A percentile compares a stretch with the other conserved stretches of the same genome.
Conservation (phyloP, 306 rosid genomes). For the Vachellia collinsii region DNA sequence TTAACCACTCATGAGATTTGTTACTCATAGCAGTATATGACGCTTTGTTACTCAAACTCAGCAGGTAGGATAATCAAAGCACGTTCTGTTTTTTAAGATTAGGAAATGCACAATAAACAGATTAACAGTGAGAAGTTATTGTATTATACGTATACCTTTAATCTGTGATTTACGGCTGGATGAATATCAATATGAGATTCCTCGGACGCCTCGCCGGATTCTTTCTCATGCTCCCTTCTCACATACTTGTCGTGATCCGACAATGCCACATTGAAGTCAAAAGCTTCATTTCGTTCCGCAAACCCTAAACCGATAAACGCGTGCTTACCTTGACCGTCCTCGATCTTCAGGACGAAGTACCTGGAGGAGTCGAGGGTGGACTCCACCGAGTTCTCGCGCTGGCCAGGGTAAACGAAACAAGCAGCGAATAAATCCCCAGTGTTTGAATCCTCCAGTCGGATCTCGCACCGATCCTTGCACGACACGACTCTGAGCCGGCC, state of each 20-base stretch:
- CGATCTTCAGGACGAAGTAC: slow-evolving; percentile 95
- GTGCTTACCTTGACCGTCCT: slow-evolving; percentile 92
- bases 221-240: slow-evolving; percentile 79
- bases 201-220: slow-evolving; percentile 52
- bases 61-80: background rate
- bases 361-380: slow-evolving; percentile 95
- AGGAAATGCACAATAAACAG: background rate
- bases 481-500: slow-evolving; percentile 95
- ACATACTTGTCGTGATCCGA: slow-evolving; percentile 97
- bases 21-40: background rate
- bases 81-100: background rate
- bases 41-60: background rate
- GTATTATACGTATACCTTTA: slow-evolving; percentile 58
- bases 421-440: slow-evolving; percentile 95
- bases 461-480: slow-evolving; percentile 92
- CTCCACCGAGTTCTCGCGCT: slow-evolving; percentile 85
- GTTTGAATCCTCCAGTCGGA: slow-evolving; percentile 94
- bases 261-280: slow-evolving; percentile 94
- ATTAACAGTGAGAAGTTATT: background rate
- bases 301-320: slow-evolving; percentile 94
- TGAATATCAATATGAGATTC: slow-evolving; percentile 87
- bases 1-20: background rate
- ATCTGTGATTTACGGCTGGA: slow-evolving; percentile 91
- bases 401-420: slow-evolving; percentile 84
- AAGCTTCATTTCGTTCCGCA: slow-evolving; percentile 91